These are phyloP conservation scores for Phytopythium delawarense DNA, from an alignment of 352 stramenopile genomes.

Conservation along the genomic window DNA sequence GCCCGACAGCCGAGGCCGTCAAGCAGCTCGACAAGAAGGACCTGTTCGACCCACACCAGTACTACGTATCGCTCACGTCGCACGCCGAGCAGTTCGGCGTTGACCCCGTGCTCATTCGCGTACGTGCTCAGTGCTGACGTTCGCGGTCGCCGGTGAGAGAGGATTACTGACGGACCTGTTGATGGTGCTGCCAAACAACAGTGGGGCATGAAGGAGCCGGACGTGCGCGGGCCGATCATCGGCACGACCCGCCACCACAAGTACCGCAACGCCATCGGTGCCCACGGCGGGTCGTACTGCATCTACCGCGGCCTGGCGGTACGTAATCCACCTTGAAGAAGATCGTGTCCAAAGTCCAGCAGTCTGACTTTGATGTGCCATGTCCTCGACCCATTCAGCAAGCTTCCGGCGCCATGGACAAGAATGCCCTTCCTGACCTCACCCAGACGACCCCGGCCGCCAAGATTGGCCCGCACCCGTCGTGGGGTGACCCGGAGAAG, in stretches of 20 bases:
- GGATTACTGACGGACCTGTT: background rate
- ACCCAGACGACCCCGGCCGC: slow-evolving; percentile 94
- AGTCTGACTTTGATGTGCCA: background rate
- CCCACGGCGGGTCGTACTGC: slow-evolving; percentile 97
- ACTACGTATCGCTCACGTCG: slow-evolving; percentile 86
- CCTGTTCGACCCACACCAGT: slow-evolving; percentile 84
- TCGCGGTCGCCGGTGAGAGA: background rate
- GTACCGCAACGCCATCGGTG: slow-evolving; percentile 98
- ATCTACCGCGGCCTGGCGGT: slow-evolving; percentile 97
- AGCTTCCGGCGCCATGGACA: slow-evolving; percentile 69
- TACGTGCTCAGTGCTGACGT: slow-evolving; percentile 19
- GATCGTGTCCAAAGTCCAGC: background rate
- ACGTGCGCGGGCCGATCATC: slow-evolving; percentile 92
- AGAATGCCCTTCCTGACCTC: slow-evolving; percentile 69
- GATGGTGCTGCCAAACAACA: slow-evolving; percentile 23
- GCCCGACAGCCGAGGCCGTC: slow-evolving; percentile 59
- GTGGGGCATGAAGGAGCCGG: slow-evolving; percentile 91
- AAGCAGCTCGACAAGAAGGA: slow-evolving; percentile 82
- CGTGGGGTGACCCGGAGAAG: slow-evolving; percentile 96
- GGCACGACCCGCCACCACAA: slow-evolving; percentile 94
- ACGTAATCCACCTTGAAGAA: slow-evolving; percentile 9
- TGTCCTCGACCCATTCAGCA: slow-evolving; percentile 19
- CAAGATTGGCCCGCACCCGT: slow-evolving; percentile 95
- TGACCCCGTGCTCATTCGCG: slow-evolving; percentile 78
- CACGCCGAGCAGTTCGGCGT: slow-evolving; percentile 86